These are phyloP conservation scores for Entonaema liquescens DNA, from an alignment of 495 filamentous ascomycete species.

Conservation along the genomic window DNA sequence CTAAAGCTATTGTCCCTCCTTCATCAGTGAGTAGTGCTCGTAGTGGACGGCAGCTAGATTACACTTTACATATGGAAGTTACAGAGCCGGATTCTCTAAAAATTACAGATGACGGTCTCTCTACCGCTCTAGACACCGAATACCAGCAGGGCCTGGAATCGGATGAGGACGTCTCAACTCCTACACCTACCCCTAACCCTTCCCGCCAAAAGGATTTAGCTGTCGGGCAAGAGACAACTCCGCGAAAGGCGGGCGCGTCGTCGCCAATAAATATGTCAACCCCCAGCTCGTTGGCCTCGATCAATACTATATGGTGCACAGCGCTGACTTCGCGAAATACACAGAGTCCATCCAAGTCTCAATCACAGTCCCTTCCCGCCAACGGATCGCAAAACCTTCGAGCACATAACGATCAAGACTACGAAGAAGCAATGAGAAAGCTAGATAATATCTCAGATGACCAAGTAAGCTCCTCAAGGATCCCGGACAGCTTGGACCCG, in stretches of 20 bases:
- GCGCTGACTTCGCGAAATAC: constrained; percentile 42
- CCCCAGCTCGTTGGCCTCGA: constrained; percentile 47
- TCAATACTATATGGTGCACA: constrained; percentile 50
- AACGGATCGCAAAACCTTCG: constrained; percentile 35
- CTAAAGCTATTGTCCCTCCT: constrained; percentile 20
- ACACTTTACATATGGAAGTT: constrained; percentile 43
- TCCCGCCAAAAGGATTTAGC: constrained; percentile 20
- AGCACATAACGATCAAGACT: constrained; percentile 41
- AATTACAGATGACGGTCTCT: constrained; percentile 28
- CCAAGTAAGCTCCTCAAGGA: constrained; percentile 21
- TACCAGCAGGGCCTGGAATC: constrained; percentile 1
- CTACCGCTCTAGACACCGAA: not conserved
- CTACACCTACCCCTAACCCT: constrained; percentile 20
- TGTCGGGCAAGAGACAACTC: not conserved
- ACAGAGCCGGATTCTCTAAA: constrained; percentile 40
- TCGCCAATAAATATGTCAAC: constrained; percentile 28
- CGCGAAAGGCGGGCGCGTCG: not conserved
- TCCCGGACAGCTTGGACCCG: constrained; percentile 21
- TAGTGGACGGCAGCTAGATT: constrained; percentile 53
- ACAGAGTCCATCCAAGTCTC: constrained; percentile 33
- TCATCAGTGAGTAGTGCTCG: constrained; percentile 48
- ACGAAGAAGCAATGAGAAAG: constrained; percentile 48
- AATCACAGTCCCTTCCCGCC: constrained; percentile 9
- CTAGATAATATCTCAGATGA: constrained; percentile 44
- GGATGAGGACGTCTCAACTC: constrained; percentile 16